Percentiles rank a stretch among this genome's conserved stretches.
These are phyloP conservation scores for Talaromyces sp. DNA, from an alignment of 2,329 filamentous ascomycete genomes.

Conservation along the genomic window DNA sequence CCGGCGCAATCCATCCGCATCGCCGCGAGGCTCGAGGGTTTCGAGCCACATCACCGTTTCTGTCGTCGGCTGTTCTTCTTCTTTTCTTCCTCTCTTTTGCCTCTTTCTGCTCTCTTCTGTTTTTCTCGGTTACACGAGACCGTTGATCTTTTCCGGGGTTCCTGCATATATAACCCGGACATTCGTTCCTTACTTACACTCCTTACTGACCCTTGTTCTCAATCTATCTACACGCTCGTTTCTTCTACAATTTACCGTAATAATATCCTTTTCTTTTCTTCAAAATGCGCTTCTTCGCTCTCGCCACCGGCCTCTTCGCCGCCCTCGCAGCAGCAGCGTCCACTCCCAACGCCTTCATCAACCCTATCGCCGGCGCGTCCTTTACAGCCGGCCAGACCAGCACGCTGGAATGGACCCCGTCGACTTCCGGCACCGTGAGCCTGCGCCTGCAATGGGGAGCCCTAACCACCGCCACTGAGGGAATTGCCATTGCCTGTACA, in stretches of 20 bases:
- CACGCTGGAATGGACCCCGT: conserved; percentile 45
- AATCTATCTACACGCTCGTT: neutral
- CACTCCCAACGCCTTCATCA: conserved; percentile 48
- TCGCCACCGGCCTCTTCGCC: conserved; percentile 36
- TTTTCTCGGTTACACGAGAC: neutral
- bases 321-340: conserved; percentile 37
- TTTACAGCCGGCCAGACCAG: conserved; percentile 43
- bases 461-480: conserved; percentile 35
- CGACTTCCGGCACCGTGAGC: conserved; percentile 46
- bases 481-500: conserved; percentile 40
- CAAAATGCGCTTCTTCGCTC: conserved; percentile 7
- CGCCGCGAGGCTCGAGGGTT: neutral
- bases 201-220: conserved; percentile 10
- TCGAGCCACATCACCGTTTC: no score
- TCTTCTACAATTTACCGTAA: neutral
- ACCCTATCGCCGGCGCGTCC: conserved; percentile 36
- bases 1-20: neutral
- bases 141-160: neutral
- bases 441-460: conserved; percentile 45
- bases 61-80: no score
- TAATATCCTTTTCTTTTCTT: neutral
- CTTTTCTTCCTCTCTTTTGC: neutral
- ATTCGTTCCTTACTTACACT: conserved; percentile 8
- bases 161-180: neutral
- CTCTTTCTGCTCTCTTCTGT: neutral